Evolutionary conservation across 129 eudicot species (phyloP), one percentile per base, ranked within the genome.

Genomic region (Glebionis coronaria): DNA sequence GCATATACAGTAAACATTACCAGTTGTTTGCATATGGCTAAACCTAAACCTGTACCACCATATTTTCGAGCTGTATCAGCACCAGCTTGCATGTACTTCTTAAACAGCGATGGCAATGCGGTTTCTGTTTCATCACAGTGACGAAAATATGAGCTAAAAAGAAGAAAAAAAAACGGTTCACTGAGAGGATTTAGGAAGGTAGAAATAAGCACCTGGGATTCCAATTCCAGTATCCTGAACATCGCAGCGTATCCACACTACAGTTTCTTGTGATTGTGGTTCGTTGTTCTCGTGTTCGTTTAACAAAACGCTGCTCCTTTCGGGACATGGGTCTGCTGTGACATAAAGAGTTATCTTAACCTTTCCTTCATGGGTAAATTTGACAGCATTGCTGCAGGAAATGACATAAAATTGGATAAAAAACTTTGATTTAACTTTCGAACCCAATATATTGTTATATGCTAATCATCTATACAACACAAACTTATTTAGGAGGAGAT

Each of bases 1-100:
- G 47, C 29, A 57, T 49, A 29, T 15, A 12, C 62, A 19, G 18
- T 16, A 61, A 63, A 74, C 18, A 61, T 61, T 79, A 90, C 95
- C 97, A 90, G 75, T 70, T 90, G 97, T 80, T 90, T 90, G 73
- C 97, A 87, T 53, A 90, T 90, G 38, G 97, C 91, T 7, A 90
- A 79, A 73, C 97, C 97, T 67, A 90, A 76, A 67, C 95, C 97
- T 15, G 97, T 90, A 61, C 97, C 97, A 42, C 97, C 97, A 67
- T 90, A 90, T 77, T 90, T 90, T 28, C 97, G 83, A 78, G 97
- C 97, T 1, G 88, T 87, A 65, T 87, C 97, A 4, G 91, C 85
- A 50, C 97, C 83, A 21, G 77, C 91, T 90, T 90, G 95, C 91
- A 84, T 90, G 79, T 90, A 90, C 67, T 87, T 86, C 81, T 87